Evolutionary conservation across 306 rosid genomes (phyloP).

Genomic region (Cucumis sativus): DNA sequence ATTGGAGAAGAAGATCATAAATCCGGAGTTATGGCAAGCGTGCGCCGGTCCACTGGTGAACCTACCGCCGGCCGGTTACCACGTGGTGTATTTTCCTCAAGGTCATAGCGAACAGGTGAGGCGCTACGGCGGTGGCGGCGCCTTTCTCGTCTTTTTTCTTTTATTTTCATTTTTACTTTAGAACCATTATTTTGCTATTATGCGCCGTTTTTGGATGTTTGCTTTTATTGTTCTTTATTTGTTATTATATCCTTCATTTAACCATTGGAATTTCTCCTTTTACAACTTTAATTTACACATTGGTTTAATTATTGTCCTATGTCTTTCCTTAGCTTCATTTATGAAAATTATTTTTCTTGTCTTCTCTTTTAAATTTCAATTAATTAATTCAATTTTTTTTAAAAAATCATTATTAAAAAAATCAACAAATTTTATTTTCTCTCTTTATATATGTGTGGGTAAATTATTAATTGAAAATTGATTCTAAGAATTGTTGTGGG

Average conservation of each 20-base stretch:
- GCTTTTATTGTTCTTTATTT: not conserved
- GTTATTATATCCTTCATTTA: not conserved
- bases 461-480: not conserved
- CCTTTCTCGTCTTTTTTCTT: not conserved
- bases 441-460: too few relatives aligned
- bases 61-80: constrained; percentile 75
- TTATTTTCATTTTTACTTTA: not conserved
- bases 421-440: too few relatives aligned
- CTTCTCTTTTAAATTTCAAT: not conserved
- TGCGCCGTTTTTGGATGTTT: not conserved
- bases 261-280: constrained; percentile 5
- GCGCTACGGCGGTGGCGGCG: not conserved
- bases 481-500: not conserved
- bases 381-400: not conserved
- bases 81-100: constrained; percentile 87
- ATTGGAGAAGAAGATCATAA: constrained; percentile 38
- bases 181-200: constrained; percentile 6
- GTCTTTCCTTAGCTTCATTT: not conserved
- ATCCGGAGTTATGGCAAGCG: constrained; percentile 90
- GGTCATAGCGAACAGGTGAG: constrained; percentile 85
- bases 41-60: constrained; percentile 93
- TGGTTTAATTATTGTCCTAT: not conserved
- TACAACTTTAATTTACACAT: not conserved
- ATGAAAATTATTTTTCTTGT: not conserved
- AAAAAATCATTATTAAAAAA: too few relatives aligned